Evolutionary conservation across 441 rosid genomes (phyloP).

Genomic region (Aleurites moluccanus): DNA sequence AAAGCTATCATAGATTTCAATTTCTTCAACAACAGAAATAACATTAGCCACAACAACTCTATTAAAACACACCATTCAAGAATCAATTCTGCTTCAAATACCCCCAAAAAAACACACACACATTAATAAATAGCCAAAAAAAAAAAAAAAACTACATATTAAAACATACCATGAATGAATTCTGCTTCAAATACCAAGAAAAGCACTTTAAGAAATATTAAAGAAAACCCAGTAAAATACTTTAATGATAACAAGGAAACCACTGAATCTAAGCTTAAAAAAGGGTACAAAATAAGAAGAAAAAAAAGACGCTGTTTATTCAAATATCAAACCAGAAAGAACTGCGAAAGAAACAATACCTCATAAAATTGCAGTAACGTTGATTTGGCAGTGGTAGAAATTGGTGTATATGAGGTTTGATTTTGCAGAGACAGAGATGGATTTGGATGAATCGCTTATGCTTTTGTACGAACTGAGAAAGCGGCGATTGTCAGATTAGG

Average conservation of each 20-base stretch:
- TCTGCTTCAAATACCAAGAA: background rate
- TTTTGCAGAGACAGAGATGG: no score
- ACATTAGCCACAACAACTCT: no score
- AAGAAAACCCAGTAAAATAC: background rate
- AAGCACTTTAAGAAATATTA: background rate
- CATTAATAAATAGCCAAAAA: no score
- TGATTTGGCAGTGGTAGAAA: background rate
- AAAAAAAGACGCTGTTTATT: no score
- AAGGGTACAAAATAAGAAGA: background rate
- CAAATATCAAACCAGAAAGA: no score
- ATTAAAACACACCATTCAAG: no score
- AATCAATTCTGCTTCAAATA: no score
- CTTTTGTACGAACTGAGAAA: background rate
- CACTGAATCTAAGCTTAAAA: background rate
- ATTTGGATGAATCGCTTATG: no score
- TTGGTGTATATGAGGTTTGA: background rate
- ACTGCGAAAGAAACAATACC: constrained; percentile 12
- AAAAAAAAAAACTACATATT: no score
- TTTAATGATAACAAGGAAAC: background rate
- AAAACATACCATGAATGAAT: no score
- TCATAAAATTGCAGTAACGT: constrained; percentile 6
- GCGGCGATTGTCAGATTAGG: background rate
- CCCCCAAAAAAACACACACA: no score
- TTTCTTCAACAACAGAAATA: no score
- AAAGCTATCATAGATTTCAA: background rate